phyloP scores from a whole-genome alignment of 495 filamentous ascomycete genomes.

The Penicillium nucicola region DNA sequence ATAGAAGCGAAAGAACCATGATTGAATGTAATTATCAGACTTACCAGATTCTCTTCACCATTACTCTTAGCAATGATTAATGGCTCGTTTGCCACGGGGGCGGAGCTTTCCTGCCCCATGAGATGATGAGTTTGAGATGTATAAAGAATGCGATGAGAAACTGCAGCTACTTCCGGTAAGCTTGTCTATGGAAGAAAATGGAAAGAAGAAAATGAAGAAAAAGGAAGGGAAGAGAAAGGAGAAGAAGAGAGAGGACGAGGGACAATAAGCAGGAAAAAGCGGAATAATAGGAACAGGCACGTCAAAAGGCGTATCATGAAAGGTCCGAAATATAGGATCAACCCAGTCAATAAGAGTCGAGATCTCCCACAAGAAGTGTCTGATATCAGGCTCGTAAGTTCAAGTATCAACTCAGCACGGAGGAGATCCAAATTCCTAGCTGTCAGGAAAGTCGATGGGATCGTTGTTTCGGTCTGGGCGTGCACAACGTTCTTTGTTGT shows the following conservation, averaged over 20 bases:
- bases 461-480: not conserved
- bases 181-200: not conserved
- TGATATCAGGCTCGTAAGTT: not conserved
- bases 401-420: not conserved
- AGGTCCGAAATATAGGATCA: not conserved
- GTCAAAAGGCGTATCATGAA: not conserved
- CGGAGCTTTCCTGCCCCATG: not conserved
- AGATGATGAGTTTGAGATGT: too few species aligned
- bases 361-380: not conserved
- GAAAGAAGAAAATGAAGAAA: not conserved
- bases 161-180: not conserved
- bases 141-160: not conserved
- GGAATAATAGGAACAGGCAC: not conserved
- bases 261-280: not conserved
- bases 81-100: not conserved
- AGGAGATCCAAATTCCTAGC: not conserved
- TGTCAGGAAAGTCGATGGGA: not conserved
- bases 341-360: not conserved
- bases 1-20: not conserved
- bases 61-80: not conserved
- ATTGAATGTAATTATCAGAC: not conserved
- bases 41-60: not conserved
- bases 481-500: not conserved
- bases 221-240: not conserved
- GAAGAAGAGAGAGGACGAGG: not conserved